phyloP scores from a whole-genome alignment of 2,329 filamentous ascomycete genomes.

The Daldinia sp. region DNA sequence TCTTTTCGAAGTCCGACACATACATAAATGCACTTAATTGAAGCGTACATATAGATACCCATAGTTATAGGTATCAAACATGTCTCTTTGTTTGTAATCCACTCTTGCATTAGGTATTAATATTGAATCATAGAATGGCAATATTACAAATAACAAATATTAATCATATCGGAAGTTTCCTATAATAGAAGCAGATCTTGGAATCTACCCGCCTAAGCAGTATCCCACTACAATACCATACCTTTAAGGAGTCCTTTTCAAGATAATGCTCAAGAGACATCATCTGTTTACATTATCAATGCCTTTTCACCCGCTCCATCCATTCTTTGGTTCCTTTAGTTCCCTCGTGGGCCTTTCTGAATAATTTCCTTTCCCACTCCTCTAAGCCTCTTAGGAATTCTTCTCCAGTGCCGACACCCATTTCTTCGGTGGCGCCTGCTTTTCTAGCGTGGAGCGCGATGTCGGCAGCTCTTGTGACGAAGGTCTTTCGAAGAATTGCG shows the following conservation, averaged over 20 bases:
- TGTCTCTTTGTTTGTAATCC: no score
- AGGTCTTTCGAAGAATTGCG: constrained; percentile 78
- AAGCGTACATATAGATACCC: no score
- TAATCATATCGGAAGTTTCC: neutral
- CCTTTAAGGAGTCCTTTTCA: no score
- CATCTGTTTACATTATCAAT: constrained; percentile 28
- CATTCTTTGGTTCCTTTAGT: constrained; percentile 74
- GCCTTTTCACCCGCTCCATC: constrained; percentile 68
- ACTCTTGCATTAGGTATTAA: no score
- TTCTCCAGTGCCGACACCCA: constrained; percentile 66
- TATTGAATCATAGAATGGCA: neutral
- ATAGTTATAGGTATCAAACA: no score
- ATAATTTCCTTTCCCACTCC: constrained; percentile 84
- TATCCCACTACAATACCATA: neutral
- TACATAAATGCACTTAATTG: no score
- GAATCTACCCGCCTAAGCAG: neutral
- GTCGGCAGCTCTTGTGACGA: constrained; percentile 80
- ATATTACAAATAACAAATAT: neutral
- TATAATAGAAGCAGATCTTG: neutral
- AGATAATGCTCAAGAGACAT: no score
- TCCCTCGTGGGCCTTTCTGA: constrained; percentile 77
- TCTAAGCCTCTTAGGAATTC: constrained; percentile 91
- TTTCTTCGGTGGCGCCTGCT: constrained; percentile 69
- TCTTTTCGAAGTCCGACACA: no score
- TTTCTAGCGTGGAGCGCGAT: constrained; percentile 91